phyloP scores from a whole-genome alignment of 1,284 basidiomycete genomes.

The Phenoliferia sp. region DNA sequence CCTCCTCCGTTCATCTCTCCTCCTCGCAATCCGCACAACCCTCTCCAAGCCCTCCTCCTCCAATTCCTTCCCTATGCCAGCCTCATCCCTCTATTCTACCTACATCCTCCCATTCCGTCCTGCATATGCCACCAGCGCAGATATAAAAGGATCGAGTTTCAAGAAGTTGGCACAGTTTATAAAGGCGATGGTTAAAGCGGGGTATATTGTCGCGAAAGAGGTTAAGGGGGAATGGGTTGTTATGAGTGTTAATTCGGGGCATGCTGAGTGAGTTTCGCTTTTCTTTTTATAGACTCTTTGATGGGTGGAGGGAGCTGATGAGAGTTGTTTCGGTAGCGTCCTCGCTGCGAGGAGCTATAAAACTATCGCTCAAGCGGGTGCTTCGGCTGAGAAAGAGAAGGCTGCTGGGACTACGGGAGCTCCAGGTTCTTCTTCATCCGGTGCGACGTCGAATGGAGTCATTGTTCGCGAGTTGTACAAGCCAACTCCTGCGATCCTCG shows the following conservation, averaged over 20 bases:
- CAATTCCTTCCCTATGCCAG: constrained; percentile 58
- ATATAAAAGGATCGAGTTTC: constrained; percentile 65
- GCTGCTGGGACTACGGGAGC: constrained; percentile 47
- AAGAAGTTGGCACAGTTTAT: constrained; percentile 77
- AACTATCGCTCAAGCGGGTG: constrained; percentile 61
- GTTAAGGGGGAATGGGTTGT: constrained; percentile 60
- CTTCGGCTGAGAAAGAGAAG: constrained; percentile 46
- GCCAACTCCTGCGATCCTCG: neutral
- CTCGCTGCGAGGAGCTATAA: constrained; percentile 51
- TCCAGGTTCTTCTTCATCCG: constrained; percentile 46
- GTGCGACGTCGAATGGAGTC: constrained; percentile 39
- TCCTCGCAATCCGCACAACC: constrained; percentile 55
- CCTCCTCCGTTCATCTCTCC: constrained; percentile 62
- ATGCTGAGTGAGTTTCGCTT: constrained; percentile 46
- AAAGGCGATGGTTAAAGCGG: constrained; percentile 65
- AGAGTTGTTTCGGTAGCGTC: constrained; percentile 42
- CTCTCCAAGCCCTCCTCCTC: constrained; percentile 53
- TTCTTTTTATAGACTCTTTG: neutral
- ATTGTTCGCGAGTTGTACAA: constrained; percentile 15
- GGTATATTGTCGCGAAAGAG: constrained; percentile 66
- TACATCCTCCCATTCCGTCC: constrained; percentile 72
- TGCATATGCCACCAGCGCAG: constrained; percentile 42
- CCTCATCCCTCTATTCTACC: constrained; percentile 68
- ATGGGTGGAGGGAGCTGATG: neutral
- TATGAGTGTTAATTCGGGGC: constrained; percentile 56